phyloP scores from a whole-genome alignment of 352 stramenopile genomes.

The Globisporangium radiosum region DNA sequence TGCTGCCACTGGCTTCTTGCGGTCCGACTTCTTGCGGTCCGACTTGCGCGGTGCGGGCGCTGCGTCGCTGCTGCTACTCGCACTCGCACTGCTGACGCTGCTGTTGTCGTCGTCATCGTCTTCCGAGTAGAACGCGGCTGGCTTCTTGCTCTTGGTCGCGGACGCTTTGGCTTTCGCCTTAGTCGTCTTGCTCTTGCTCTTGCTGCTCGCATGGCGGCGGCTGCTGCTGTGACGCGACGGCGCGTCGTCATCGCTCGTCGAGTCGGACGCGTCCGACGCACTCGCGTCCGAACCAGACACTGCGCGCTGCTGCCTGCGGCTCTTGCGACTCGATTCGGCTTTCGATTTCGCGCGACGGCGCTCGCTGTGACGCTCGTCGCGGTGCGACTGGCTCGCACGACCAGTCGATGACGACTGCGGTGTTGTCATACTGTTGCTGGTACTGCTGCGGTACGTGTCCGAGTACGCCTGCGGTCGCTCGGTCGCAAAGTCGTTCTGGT shows the following conservation, averaged over 20 bases:
- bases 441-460: conserved; percentile 15
- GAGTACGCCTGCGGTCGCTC: conserved; percentile 52
- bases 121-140: conserved; percentile 17
- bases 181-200: conserved; percentile 7
- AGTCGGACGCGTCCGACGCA: conserved; percentile 18
- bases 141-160: conserved; percentile 21
- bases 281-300: conserved; percentile 14
- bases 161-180: conserved; percentile 14
- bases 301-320: background rate
- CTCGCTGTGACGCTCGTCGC: conserved; percentile 16
- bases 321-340: conserved; percentile 21
- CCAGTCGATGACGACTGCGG: conserved; percentile 1
- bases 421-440: conserved; percentile 5
- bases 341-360: conserved; percentile 37
- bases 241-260: conserved; percentile 9
- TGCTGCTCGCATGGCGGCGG: background rate
- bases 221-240: background rate
- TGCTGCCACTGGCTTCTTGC: conserved; percentile 2
- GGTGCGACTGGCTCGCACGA: conserved; percentile 7
- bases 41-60: conserved; percentile 1
- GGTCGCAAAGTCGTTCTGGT: conserved; percentile 72
- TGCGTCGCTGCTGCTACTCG: background rate
- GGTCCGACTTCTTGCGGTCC: conserved; percentile 9
- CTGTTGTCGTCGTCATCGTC: conserved; percentile 9
- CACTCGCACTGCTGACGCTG: conserved; percentile 2